Evolutionary conservation across 1,284 basidiomycete species (phyloP), one percentile per base, ranked within the genome.

Genomic region (Trichosporon sp.): DNA sequence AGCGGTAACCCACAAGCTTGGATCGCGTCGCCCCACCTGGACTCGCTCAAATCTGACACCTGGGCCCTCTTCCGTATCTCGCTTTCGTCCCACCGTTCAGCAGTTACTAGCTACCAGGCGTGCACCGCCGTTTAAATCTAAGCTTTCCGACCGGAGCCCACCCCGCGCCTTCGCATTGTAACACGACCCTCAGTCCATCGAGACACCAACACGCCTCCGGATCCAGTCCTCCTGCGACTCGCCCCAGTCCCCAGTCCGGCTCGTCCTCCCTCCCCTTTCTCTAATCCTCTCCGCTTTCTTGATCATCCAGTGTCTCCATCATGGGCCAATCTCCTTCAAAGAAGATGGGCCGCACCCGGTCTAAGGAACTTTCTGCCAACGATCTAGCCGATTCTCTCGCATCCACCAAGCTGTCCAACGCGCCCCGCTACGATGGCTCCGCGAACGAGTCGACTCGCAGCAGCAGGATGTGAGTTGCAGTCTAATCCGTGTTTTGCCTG

Each of bases 311-410:
- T 4, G 66, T 31, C 26, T 10, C 21, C 79, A 80, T 61, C 65
- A 85, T 85, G 84, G 84, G 84, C 40, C 80, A 84, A 75, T 75
- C 78, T 66, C 81, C 81, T 54, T 84, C 83, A 63, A 85, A 85
- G 77, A 85, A 84, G 78, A 81, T 85, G 74, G 80, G 80, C 63
- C 78, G 84, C 21, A 85, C 84, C n/a, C 78, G 81, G 73, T 84
- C 84, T 64, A 85, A 85, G 73, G 83, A 85, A 73, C 76, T 84
- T 26, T 78, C 82, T 10, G 73, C 81, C 31, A 76, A 73, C 67
- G 83, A 84, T 71, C 78, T 83, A 19, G 78, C 81, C 3, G 81
- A 83, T 71, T 73, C 70, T 19, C 75, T 83, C 43, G 76, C 80
- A 8, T 72, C 74, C 16, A 80, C 79, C 56, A 78, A 75, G 70